phyloP scores from a whole-genome alignment of 352 stramenopile species.

The Phytopythium boreale region DNA sequence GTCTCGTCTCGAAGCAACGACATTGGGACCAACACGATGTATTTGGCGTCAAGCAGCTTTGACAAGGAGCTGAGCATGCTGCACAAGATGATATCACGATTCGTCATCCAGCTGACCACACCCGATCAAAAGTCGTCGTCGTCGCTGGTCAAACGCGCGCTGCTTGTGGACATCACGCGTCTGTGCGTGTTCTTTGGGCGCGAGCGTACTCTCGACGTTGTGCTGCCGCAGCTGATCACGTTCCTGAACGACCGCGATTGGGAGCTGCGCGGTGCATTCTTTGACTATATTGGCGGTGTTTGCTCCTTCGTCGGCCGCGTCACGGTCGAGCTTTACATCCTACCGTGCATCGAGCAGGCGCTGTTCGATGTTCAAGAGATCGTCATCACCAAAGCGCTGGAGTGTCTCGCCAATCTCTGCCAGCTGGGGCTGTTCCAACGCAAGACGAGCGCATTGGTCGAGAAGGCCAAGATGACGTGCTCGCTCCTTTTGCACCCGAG shows the following conservation, averaged over 20 bases:
- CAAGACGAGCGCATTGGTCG: slow-evolving; percentile 70
- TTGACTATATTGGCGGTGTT: slow-evolving; percentile 92
- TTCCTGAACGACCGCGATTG: slow-evolving; percentile 97
- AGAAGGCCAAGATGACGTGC: slow-evolving; percentile 83
- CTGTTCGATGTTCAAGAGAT: slow-evolving; percentile 96
- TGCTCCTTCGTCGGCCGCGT: slow-evolving; percentile 93
- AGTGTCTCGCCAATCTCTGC: slow-evolving; percentile 89
- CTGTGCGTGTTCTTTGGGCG: slow-evolving; percentile 97
- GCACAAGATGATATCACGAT: slow-evolving; percentile 93
- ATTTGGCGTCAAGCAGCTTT: slow-evolving; percentile 86
- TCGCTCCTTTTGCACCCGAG: slow-evolving; percentile 86
- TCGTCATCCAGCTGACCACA: slow-evolving; percentile 92
- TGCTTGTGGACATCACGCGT: slow-evolving; percentile 94
- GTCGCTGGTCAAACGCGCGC: slow-evolving; percentile 91
- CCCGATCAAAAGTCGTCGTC: slow-evolving; percentile 89
- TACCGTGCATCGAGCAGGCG: slow-evolving; percentile 96
- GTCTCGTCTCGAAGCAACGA: slow-evolving; percentile 38
- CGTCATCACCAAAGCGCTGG: slow-evolving; percentile 92
- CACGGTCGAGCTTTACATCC: slow-evolving; percentile 94
- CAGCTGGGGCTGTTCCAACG: slow-evolving; percentile 91
- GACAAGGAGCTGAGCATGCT: slow-evolving; percentile 90
- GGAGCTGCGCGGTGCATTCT: slow-evolving; percentile 87
- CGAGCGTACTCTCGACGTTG: slow-evolving; percentile 93
- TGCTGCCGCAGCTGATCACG: slow-evolving; percentile 95
- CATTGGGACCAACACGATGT: slow-evolving; percentile 25